These are phyloP conservation scores for Naematelia encephala DNA, from an alignment of 768 basidiomycete genomes.

Conservation along the genomic window DNA sequence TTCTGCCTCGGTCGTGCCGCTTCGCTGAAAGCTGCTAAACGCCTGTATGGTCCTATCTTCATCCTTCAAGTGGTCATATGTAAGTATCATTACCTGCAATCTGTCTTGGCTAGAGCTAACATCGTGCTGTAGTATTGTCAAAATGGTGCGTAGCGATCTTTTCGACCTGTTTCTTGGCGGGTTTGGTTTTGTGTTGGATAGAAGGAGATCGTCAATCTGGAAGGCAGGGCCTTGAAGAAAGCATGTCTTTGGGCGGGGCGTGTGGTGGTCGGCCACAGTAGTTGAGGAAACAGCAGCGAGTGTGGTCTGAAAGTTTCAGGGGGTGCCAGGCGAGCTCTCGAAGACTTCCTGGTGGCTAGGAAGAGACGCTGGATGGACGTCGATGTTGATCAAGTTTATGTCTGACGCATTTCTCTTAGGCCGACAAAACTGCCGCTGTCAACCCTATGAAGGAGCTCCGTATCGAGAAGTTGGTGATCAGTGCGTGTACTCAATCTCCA, in stretches of 20 bases:
- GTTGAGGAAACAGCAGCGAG: not conserved
- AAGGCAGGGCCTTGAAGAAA: no score
- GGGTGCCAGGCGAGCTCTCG: no score
- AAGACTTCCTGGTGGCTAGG: no score
- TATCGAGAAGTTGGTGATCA: conserved; percentile 99
- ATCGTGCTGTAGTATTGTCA: not conserved
- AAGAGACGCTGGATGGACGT: not conserved
- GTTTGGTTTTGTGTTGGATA: no score
- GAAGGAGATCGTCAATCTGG: no score
- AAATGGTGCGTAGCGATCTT: not conserved
- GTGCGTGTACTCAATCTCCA: conserved; percentile 59
- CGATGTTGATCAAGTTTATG: not conserved
- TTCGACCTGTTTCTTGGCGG: no score
- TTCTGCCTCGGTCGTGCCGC: not conserved
- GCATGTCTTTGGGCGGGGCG: no score
- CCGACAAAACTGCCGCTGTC: conserved; percentile 52
- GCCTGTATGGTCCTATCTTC: not conserved
- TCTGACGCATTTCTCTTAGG: conserved; percentile 27
- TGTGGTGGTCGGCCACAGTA: no score
- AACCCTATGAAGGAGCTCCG: conserved; percentile 95
- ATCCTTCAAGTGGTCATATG: not conserved
- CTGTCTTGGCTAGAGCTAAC: not conserved
- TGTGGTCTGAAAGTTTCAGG: not conserved
- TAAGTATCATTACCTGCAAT: no score
- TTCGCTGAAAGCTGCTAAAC: not conserved